Conservation (phyloP, 306 rosid species). For the Rosa chinensis region DNA sequence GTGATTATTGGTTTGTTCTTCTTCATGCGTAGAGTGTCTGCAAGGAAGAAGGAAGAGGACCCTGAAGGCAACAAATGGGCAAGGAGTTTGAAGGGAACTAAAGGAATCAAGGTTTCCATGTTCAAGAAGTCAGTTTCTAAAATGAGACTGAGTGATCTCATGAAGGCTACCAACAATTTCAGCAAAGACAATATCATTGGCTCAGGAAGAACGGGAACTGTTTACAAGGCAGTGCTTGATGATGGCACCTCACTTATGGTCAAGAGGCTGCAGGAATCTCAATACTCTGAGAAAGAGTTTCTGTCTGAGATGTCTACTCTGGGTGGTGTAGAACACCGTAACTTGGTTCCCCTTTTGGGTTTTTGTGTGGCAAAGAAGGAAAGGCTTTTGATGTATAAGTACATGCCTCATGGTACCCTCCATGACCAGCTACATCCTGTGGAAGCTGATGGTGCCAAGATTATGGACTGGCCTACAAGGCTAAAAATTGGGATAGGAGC, state of each 20-base stretch:
- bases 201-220: constrained; percentile 82
- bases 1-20: constrained; percentile 55
- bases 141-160: constrained; percentile 87
- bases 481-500: constrained; percentile 88
- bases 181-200: constrained; percentile 67
- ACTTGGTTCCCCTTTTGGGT: constrained; percentile 85
- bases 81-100: constrained; percentile 70
- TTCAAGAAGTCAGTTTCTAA: constrained; percentile 78
- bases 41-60: constrained; percentile 71
- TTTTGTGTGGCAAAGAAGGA: constrained; percentile 85
- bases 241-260: constrained; percentile 81
- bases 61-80: constrained; percentile 98
- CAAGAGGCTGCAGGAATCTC: constrained; percentile 92
- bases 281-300: constrained; percentile 78
- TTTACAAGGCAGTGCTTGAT: constrained; percentile 73
- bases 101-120: constrained; percentile 81
- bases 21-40: constrained; percentile 55
- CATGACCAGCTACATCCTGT: constrained; percentile 67
- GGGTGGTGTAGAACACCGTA: constrained; percentile 68
- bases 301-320: constrained; percentile 80
- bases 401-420: constrained; percentile 80
- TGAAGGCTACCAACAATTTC: constrained; percentile 91
- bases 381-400: constrained; percentile 74
- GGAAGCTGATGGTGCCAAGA: constrained; percentile 36
- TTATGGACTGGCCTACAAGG: constrained; percentile 71